Base-by-base conservation (phyloP, 305 asterid species). In the Plantago coronopus region DNA sequence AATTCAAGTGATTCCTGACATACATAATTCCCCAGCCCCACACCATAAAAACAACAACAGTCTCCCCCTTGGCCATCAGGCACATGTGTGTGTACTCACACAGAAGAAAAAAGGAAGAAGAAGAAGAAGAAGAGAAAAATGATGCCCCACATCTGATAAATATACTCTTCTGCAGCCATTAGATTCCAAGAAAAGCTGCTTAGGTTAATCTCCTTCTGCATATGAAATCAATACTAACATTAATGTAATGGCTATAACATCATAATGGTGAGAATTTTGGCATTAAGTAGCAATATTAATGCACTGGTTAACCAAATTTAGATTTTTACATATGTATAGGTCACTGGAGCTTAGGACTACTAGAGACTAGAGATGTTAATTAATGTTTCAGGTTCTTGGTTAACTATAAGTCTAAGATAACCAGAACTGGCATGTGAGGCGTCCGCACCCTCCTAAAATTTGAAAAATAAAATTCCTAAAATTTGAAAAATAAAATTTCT, bases 71-170 rank as follows among this genome's bases (percentile, higher is more conserved):
- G 62, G 50, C 25, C 58, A 63, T 11, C 57, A 54, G 43, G 57
- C 65, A 66, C 71, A 70, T 63, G 62, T 29, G 23, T 34, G 40
- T 34, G 57, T 40, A 47, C 57, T 61, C 49, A 54, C 48, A 50
- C 63, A 61, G n/a, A 34, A 34, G 2, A 34, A 34, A 34, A 34
- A 34, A 34, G 9, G 40, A 27, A 27, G 3, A 2, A 27, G 3
- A 2, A 27, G 3, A 2, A 27, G 3, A 2, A 27, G 3, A 8
- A 4, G 7, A 2, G 5, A 27, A 42, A 72, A 59, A 45, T 66
- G 59, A 57, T 64, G 79, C 62, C 83, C 82, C 83, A 72, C 76
- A 81, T 75, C 64, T 64, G 58, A 63, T 60, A 18, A 59, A 23
- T 22, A 67, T 67, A 67, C 79, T 67, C 69, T 61, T 61, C 42